Evolutionary conservation across 2,329 filamentous ascomycete genomes (phyloP), one percentile per base, ranked within the genome.

Genomic region (Fusarium mundagurra): DNA sequence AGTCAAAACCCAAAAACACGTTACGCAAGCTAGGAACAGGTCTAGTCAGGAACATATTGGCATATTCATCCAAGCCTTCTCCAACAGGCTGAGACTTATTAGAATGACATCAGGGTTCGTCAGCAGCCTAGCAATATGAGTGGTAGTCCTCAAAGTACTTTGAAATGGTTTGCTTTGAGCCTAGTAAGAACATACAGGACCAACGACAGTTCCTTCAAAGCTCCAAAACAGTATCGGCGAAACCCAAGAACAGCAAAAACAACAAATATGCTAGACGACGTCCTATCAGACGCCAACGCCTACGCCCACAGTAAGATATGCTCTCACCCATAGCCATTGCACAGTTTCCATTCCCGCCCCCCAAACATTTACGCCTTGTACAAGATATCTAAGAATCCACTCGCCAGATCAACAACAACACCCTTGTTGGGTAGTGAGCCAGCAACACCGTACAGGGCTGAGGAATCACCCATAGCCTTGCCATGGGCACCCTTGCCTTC

Each of bases 391-490:
- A 98, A 86, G 83, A 98, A 99, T 2, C 95, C 96, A 76, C 89
- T 94, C 4, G 95, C 96, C 80, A 99, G 84, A 78, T 97, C 94
- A 74, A 94, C 94, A 38, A 99, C 95, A 39, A 99, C 92, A 76
- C 93, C 94, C 89, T 98, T 98, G 82, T 99, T 97, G 3, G 96
- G 96, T 82, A 99, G 84, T 79, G 94, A 97, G 11, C 96, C 96
- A 1, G 96, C 96, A 65, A 99, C 95, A 62, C 96, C 96, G 83
- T 99, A 99, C 71, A 99, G 85, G 9, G 95, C 95, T 3, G 94
- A 94, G 20, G 94, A 91, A 81, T 98, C 94, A 4, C 94, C 94
- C 77, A 91, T 88, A 31, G 90, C 91, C 81, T 91, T 90, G 41
- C 91, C 92, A 82, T 91, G 89, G 38, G 85, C 83, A 0, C 87